These are phyloP conservation scores for Tylopilus sp. DNA, from an alignment of 1,284 basidiomycete genomes.

Conservation along the genomic window DNA sequence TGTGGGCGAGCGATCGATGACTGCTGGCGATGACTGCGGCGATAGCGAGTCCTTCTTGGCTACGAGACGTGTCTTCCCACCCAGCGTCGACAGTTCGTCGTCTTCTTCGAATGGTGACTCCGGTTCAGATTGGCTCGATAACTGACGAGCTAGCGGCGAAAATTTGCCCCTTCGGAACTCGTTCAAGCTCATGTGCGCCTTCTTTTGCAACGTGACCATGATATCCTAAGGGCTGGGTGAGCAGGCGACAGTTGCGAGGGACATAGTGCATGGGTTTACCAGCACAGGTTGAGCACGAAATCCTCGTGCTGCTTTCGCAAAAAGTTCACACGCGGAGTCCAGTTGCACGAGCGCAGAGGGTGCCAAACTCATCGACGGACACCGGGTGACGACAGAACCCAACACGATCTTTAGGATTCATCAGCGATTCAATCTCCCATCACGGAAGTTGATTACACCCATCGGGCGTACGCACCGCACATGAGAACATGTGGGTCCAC, in stretches of 20 bases:
- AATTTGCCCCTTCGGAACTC: conserved; percentile 58
- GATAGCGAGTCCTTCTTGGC: conserved; percentile 54
- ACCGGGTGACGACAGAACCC: conserved; percentile 77
- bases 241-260: not conserved
- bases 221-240: conserved; percentile 35
- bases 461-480: conserved; percentile 50
- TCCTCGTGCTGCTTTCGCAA: conserved; percentile 63
- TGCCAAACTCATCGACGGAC: conserved; percentile 76
- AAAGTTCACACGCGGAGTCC: conserved; percentile 74
- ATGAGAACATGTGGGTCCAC: conserved; percentile 81
- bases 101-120: conserved; percentile 52
- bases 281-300: conserved; percentile 69
- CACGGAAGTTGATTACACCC: conserved; percentile 10
- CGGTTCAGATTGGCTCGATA: conserved; percentile 42
- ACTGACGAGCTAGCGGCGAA: conserved; percentile 44
- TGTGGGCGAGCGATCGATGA: conserved; percentile 62
- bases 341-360: conserved; percentile 73
- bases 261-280: conserved; percentile 39
- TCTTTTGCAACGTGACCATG: conserved; percentile 46
- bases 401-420: conserved; percentile 55
- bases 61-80: conserved; percentile 68
- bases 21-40: conserved; percentile 47
- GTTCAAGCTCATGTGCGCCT: conserved; percentile 61
- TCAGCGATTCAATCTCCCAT: conserved; percentile 17
- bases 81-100: conserved; percentile 68